Base-by-base conservation (phyloP, 2,329 filamentous ascomycete species). In the Arachnopeziza araneosa region DNA sequence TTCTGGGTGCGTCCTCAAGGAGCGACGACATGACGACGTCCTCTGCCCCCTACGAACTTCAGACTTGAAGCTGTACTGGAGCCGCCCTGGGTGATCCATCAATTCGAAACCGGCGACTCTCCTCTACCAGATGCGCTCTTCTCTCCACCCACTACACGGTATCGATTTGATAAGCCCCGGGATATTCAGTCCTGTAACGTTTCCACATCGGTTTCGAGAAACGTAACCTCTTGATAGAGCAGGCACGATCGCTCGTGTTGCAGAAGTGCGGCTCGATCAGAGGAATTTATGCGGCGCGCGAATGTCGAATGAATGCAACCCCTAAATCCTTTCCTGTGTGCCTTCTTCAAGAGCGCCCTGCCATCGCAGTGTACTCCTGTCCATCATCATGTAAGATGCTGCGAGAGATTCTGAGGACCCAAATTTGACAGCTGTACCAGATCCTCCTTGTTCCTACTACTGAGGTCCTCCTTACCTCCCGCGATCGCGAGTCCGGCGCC, bases 341-440 rank as follows among this genome's bases (percentile, higher is more conserved):
- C 93, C 83, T 98, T 99, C 86, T 97, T 97, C 84, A 92, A 91
- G 81, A 98, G 92, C 84, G 87, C 91, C 75, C 84, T 97, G 74
- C 89, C 90, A 69, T 81, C 89, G 71, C 93, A 98, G 86, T 98
- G 95, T 81, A 85, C 88, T 65, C 93, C 95, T 58, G 84, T 92
- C 66, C 89, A 95, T 76, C 91, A 96, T 75, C 91, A 98, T 80
- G 85, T 87, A 79, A 68, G 77, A 62, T 60, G 17, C 70, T 26
- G 49, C 48, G 8, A 53, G 23, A n/a, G 23, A 30, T 8, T 52
- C 49, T 23, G n/a, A 36, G 17, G 32, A 19, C 19, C n/a, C 7
- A 48, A 17, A 12, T 55, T 48, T 55, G 24, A 55, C 30, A 58
- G 23, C 50, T 53, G 49, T 58, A 57, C 44, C 67, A 84, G 83